These are phyloP conservation scores for Platanthera zijinensis DNA, from an alignment of 106 monocot species.

Conservation along the genomic window DNA sequence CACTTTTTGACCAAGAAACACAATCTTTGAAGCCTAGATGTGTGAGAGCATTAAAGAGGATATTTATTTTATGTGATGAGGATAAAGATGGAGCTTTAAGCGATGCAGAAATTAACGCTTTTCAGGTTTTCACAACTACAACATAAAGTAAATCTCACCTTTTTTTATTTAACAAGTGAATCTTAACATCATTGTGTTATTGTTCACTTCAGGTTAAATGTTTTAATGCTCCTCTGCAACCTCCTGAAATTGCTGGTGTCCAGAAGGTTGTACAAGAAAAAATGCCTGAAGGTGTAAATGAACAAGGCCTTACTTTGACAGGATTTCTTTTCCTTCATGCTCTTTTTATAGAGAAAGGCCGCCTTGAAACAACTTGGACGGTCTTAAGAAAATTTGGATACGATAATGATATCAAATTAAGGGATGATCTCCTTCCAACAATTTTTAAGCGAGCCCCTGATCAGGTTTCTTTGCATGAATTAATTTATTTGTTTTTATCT, in stretches of 20 bases:
- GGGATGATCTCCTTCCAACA: slow-evolving; percentile 78
- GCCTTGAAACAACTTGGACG: slow-evolving; percentile 97
- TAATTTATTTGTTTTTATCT: neutral
- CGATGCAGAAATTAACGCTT: slow-evolving; percentile 83
- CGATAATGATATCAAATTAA: slow-evolving; percentile 80
- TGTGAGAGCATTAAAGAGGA: slow-evolving; percentile 81
- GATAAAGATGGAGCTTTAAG: slow-evolving; percentile 90
- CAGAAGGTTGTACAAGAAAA: slow-evolving; percentile 97
- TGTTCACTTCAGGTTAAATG: slow-evolving; percentile 63
- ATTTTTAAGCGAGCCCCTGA: slow-evolving; percentile 70
- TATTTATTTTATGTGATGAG: slow-evolving; percentile 88
- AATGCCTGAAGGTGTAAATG: slow-evolving; percentile 95
- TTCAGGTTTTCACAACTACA: slow-evolving; percentile 45
- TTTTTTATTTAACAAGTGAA: neutral
- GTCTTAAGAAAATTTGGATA: slow-evolving; percentile 95
- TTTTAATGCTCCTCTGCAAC: slow-evolving; percentile 93
- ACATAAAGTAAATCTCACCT: neutral
- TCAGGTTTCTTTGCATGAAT: slow-evolving; percentile 45
- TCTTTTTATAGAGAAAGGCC: slow-evolving; percentile 93
- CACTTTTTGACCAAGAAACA: slow-evolving; percentile 89
- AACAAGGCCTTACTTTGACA: slow-evolving; percentile 82
- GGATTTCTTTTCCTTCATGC: slow-evolving; percentile 98
- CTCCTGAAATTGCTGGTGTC: slow-evolving; percentile 74
- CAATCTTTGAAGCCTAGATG: slow-evolving; percentile 81
- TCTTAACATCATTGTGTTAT: neutral